Conservation (phyloP, 2,329 filamentous ascomycete genomes). For the Neofusicoccum sp. region DNA sequence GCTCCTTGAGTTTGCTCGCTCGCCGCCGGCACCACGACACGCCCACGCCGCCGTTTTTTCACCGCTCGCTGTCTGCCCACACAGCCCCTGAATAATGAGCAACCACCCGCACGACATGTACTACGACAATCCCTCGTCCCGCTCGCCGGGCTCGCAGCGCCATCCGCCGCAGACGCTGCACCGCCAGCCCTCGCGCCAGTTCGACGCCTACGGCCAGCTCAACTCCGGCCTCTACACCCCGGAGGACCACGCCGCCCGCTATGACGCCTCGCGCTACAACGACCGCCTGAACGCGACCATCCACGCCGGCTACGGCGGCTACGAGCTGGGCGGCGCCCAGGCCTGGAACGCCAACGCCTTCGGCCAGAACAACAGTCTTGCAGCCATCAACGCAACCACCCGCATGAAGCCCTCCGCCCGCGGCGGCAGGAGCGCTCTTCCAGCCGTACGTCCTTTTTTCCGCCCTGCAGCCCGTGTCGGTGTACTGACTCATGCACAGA, state of each 20-base stretch:
- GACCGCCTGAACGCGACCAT: slow-evolving; percentile 63
- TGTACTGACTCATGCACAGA: slow-evolving; percentile 45
- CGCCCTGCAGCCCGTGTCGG: slow-evolving; percentile 5
- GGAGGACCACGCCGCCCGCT: slow-evolving; percentile 62
- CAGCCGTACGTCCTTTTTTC: slow-evolving; percentile 63
- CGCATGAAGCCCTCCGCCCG: slow-evolving; percentile 60
- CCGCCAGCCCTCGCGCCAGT: slow-evolving; percentile 74
- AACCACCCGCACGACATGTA: slow-evolving; percentile 63
- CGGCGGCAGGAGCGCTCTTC: slow-evolving; percentile 62
- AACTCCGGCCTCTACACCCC: slow-evolving; percentile 66
- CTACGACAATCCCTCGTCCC: slow-evolving; percentile 70
- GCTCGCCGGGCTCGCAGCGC: slow-evolving; percentile 75
- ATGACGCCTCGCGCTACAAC: slow-evolving; percentile 58
- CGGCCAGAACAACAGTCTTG: slow-evolving; percentile 66
- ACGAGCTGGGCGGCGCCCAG: slow-evolving; percentile 71
- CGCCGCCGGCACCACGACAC: slow-evolving; percentile 18
- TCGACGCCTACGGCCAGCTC: slow-evolving; percentile 72
- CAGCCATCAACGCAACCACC: slow-evolving; percentile 57
- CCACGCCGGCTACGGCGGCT: slow-evolving; percentile 63
- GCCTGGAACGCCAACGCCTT: slow-evolving; percentile 80
- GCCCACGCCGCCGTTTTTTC: slow-evolving; percentile 15
- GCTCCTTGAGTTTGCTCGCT: slow-evolving; percentile 18
- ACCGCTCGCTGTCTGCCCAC: slow-evolving; percentile 2
- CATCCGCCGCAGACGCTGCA: slow-evolving; percentile 66
- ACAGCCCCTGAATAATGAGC: slow-evolving; percentile 21